phyloP scores from a whole-genome alignment of 2,329 filamentous ascomycete species.

The Alternaria hordeiaustralica region DNA sequence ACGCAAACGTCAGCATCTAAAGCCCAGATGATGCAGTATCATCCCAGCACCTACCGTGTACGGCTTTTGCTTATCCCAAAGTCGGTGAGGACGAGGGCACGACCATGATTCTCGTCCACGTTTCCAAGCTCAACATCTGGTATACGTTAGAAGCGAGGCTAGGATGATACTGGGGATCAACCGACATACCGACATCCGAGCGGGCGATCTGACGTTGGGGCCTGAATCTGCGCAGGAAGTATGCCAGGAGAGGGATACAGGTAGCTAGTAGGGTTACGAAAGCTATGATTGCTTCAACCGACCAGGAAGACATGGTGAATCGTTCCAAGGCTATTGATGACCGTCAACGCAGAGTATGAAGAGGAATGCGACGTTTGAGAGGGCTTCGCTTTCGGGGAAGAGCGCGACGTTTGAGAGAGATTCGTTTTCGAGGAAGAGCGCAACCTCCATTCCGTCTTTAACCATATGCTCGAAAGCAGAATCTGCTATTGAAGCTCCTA shows the following conservation, averaged over 20 bases:
- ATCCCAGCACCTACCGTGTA: background rate
- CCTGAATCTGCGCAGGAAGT: background rate
- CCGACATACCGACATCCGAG: background rate
- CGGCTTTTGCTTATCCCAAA: background rate
- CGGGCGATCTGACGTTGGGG: background rate
- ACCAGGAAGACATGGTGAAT: background rate
- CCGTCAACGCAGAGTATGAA: background rate
- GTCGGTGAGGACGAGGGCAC: fast-evolving
- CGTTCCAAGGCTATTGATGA: no score
- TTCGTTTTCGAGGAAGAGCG: background rate
- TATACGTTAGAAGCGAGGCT: background rate
- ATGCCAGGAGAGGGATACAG: background rate
- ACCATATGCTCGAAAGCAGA: background rate
- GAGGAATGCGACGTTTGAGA: no score
- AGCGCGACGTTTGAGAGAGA: no score
- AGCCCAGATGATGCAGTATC: background rate
- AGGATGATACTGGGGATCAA: background rate
- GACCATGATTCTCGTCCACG: background rate
- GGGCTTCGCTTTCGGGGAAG: no score
- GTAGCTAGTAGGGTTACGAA: background rate
- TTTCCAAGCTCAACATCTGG: background rate
- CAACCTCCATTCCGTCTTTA: background rate
- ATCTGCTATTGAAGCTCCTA: background rate
- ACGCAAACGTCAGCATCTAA: background rate
- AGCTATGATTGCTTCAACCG: background rate